Base-by-base conservation (phyloP, 169 alveolate genomes). In the Cryptosporidium bovis region DNA sequence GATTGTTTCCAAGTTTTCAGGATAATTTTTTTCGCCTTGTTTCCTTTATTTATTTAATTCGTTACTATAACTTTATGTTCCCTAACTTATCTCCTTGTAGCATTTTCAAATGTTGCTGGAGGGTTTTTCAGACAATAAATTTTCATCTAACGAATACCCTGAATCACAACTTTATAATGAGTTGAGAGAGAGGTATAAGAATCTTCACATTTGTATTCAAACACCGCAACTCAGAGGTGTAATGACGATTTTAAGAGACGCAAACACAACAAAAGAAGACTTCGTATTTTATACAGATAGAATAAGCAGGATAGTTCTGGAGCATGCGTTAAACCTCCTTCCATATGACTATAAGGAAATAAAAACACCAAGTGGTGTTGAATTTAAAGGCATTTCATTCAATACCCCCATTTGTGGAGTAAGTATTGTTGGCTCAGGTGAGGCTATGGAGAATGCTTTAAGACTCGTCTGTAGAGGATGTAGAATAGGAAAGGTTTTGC, bases 381-480 rank as follows among this genome's bases (percentile, higher is more conserved):
- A 40, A 8, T 33, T 60, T 13, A 77, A 60, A 12, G 87, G 87
- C 15, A 77, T 77, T 44, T 31, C 87, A 6, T 77, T 77, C n/a
- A 77, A 77, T 36, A 77, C 87, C 10, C 87, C 87, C 3, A 77
- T 77, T 44, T 77, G 87, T 8, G 87, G 87, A 6, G 87, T 77
- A n/a, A 77, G 87, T 27, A 10, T 77, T 58, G 46, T 77, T 24
- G 71, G 87, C 20, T 77, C 87, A 13, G 87, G 87, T 60, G 87
- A 77, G 64, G 87, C 87, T 15, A 56, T 77, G 69, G 87, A 77
- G n/a, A 77, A 77, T 60, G 87, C 87, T 8, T 56, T 77, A 24
- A 77, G 87, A 62, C 46, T 46, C 46, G 87, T 77, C 3, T 77
- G 87, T 66, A 77, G 87, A 77, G 87, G 87, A 62, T 77, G 87